Conservation (phyloP, 495 filamentous ascomycete species). For the Penicillium mononematosum region DNA sequence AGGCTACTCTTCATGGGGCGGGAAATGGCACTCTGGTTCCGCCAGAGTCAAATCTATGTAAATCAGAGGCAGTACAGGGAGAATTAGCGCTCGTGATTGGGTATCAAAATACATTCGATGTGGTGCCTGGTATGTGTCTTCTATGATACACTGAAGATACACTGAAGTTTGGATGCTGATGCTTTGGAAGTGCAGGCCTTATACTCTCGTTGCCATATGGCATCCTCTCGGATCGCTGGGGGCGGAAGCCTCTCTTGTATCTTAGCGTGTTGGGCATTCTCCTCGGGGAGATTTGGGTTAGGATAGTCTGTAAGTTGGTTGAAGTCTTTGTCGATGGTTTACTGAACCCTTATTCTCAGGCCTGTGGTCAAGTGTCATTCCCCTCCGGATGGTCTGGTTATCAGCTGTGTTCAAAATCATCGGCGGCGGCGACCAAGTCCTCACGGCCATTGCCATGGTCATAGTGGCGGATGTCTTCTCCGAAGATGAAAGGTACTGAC, state of each 20-base stretch:
- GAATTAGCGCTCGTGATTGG: constrained; percentile 43
- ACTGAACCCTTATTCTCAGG: constrained; percentile 14
- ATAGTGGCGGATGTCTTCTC: constrained; percentile 36
- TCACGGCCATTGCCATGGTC: constrained; percentile 24
- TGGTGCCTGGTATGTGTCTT: constrained; percentile 31
- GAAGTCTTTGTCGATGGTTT: background rate
- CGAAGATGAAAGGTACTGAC: constrained; percentile 35
- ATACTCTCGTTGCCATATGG: constrained; percentile 36
- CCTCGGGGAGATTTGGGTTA: constrained; percentile 23
- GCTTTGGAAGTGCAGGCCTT: constrained; percentile 24
- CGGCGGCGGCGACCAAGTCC: constrained; percentile 32
- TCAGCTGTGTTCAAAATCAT: constrained; percentile 27
- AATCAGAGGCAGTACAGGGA: constrained; percentile 44
- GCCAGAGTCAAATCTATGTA: constrained; percentile 28
- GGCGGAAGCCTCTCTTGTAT: constrained; percentile 44
- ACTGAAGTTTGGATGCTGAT: background rate
- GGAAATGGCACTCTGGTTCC: background rate
- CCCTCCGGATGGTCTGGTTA: constrained; percentile 37
- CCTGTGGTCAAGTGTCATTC: constrained; percentile 25
- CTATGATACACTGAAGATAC: no score
- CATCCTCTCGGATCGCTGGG: constrained; percentile 42
- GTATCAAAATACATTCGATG: constrained; percentile 41
- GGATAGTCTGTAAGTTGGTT: constrained; percentile 6
- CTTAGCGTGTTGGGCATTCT: constrained; percentile 35
- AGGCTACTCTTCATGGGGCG: constrained; percentile 9